Evolutionary conservation across 192 early-diverging fungal species (phyloP), one percentile per base, ranked within the genome.

Genomic region (Coemansia sp.): DNA sequence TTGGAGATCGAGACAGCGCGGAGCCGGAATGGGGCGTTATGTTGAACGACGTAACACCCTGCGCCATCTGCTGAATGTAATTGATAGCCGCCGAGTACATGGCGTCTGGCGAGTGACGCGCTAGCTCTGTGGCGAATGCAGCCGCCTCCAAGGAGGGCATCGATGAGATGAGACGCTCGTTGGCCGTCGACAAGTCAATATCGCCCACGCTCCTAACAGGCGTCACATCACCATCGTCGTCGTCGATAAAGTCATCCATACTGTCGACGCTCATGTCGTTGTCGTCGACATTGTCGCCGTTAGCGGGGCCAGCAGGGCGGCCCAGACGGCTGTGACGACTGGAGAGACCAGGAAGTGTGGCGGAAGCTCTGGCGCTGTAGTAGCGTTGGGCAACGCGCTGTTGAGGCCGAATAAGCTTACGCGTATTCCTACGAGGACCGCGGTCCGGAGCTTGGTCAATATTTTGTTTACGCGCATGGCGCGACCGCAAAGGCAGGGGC

Each of bases 181-280:
- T 18, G 5, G 31, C 15, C 20, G 22, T 20, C 22, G 51, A 20
- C 51, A 20, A 52, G 6, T 6, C n/a, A 0, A 24, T 8, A 12
- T 9, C 10, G 20, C 20, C n/a, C 10, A 24, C 24, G 20, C 15
- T 31, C 16, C 3, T 36, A 9, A 4, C 31, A 36, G 59, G 7
- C 5, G 1, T 36, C 29, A 29, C 15, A 10, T 18, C 59, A 13
- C 15, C 59, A 20, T 36, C 24, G 10, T 57, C 27, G 3, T 18
- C 80, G 41, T 78, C 71, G 51, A 85, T 82, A 77, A 86, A 87
- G 20, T 86, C 83, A 24, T 51, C 69, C 74, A 80, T 73, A 8
- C 73, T 71, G 24, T 86, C 81, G 44, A 44, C 40, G 44, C 65
- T 71, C 18, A 10, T 36, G 15, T 44, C 34, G 33, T 38, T 41